Percentiles rank a stretch among this genome's conserved stretches.
phyloP scores from a whole-genome alignment of 768 basidiomycete genomes.

The Tephrocybe rancida region DNA sequence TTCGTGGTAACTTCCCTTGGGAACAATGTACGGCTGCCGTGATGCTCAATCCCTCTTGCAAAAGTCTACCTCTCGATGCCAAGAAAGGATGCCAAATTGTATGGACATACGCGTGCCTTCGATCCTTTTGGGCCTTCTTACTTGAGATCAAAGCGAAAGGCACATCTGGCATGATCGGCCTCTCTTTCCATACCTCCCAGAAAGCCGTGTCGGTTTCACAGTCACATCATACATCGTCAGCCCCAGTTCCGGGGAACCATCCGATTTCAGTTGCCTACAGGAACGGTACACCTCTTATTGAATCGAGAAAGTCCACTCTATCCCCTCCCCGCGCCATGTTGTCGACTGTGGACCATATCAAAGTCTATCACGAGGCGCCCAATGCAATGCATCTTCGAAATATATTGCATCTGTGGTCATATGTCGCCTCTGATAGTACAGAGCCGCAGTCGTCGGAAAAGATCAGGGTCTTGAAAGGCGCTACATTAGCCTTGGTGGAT shows the following conservation, averaged over 20 bases:
- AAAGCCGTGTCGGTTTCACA: constrained; percentile 1
- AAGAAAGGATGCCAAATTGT: constrained; percentile 30
- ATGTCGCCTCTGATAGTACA: constrained; percentile 11
- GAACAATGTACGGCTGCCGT: constrained; percentile 42
- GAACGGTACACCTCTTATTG: background rate
- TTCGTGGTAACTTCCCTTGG: constrained; percentile 57
- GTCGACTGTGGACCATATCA: constrained; percentile 50
- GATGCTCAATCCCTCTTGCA: constrained; percentile 32
- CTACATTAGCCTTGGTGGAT: constrained; percentile 50
- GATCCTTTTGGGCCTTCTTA: constrained; percentile 54
- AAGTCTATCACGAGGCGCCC: constrained; percentile 57
- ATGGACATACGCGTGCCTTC: constrained; percentile 49
- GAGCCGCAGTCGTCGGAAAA: constrained; percentile 22
- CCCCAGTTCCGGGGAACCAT: background rate
- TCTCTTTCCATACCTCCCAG: constrained; percentile 44
- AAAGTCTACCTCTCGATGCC: constrained; percentile 20
- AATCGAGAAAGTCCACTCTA: background rate
- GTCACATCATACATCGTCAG: background rate
- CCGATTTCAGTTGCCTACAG: background rate
- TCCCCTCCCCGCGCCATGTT: constrained; percentile 19
- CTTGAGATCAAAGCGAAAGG: constrained; percentile 36
- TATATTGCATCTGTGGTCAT: constrained; percentile 53
- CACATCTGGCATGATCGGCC: constrained; percentile 45
- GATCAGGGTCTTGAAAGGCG: constrained; percentile 48
- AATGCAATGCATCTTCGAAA: constrained; percentile 51